These are phyloP conservation scores for Immersiella caudata DNA, from an alignment of 495 filamentous ascomycete species.

Conservation along the genomic window DNA sequence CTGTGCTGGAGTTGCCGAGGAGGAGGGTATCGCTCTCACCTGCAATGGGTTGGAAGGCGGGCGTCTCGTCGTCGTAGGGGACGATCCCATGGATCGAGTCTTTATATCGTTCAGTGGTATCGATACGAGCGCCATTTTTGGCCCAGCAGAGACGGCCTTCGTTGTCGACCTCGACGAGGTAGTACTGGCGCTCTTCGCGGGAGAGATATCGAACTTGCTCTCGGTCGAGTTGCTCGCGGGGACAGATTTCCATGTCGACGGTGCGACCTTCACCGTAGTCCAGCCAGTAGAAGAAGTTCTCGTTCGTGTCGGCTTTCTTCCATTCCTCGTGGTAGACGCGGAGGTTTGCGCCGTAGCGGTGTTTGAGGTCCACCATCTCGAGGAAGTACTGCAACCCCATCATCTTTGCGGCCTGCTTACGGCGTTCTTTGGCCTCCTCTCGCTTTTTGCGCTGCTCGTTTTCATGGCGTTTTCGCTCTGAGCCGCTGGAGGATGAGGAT, in stretches of 20 bases:
- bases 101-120: constrained; percentile 72
- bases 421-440: constrained; percentile 49
- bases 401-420: constrained; percentile 63
- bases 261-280: constrained; percentile 74
- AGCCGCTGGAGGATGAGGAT: constrained; percentile 35
- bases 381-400: constrained; percentile 92
- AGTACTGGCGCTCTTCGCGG: constrained; percentile 70
- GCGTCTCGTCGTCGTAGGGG: constrained; percentile 63
- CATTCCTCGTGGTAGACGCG: constrained; percentile 83
- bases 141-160: constrained; percentile 75
- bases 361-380: constrained; percentile 90
- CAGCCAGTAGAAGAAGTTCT: constrained; percentile 98
- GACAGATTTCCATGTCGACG: constrained; percentile 60
- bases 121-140: constrained; percentile 75
- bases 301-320: constrained; percentile 71
- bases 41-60: constrained; percentile 43
- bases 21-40: constrained; percentile 25
- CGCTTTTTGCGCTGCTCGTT: constrained; percentile 42
- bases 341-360: constrained; percentile 84
- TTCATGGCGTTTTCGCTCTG: constrained; percentile 39
- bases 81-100: constrained; percentile 83
- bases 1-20: constrained; percentile 28
- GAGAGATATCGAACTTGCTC: constrained; percentile 76
- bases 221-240: constrained; percentile 66
- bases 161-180: constrained; percentile 69